phyloP scores from a whole-genome alignment of 176 grass and related monocot species.

The Cenchrus purpureus region DNA sequence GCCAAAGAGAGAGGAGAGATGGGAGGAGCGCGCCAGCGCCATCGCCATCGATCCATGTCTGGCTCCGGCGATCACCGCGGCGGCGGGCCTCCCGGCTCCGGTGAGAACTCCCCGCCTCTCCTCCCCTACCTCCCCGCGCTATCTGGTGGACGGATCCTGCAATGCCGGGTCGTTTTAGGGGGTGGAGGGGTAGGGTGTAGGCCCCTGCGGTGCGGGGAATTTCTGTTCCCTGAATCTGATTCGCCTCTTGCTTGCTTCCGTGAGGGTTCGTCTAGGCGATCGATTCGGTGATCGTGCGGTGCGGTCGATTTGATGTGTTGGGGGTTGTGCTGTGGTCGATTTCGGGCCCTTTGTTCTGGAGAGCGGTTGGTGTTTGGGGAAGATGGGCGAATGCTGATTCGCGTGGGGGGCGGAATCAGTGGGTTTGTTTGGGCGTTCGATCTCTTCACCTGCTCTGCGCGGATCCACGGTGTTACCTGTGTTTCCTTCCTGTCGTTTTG shows the following conservation, averaged over 20 bases:
- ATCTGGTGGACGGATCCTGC: not conserved
- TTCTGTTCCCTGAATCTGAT: not conserved
- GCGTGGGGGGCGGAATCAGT: not conserved
- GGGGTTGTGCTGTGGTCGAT: not conserved
- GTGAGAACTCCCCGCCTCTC: conserved; percentile 18
- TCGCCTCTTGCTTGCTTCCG: not conserved
- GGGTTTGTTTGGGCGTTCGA: not conserved
- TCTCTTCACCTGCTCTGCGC: not conserved
- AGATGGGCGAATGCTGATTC: conserved; percentile 24
- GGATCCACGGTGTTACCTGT: not conserved
- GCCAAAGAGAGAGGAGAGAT: too few species aligned
- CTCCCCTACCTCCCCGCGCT: not conserved
- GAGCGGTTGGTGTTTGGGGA: too few species aligned
- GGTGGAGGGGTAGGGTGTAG: conserved; percentile 4
- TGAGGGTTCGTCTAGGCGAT: not conserved
- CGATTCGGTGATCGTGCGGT: not conserved
- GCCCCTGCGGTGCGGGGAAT: not conserved
- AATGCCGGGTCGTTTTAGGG: conserved; percentile 22
- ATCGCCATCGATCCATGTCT: conserved; percentile 20
- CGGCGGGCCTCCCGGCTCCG: conserved; percentile 13
- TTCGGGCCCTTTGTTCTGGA: not conserved
- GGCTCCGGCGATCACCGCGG: conserved; percentile 38
- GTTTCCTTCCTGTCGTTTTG: not conserved
- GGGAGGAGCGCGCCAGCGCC: not conserved
- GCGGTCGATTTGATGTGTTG: not conserved